Conservation (phyloP, 345 rosid species). For the Gossypium mustelinum region DNA sequence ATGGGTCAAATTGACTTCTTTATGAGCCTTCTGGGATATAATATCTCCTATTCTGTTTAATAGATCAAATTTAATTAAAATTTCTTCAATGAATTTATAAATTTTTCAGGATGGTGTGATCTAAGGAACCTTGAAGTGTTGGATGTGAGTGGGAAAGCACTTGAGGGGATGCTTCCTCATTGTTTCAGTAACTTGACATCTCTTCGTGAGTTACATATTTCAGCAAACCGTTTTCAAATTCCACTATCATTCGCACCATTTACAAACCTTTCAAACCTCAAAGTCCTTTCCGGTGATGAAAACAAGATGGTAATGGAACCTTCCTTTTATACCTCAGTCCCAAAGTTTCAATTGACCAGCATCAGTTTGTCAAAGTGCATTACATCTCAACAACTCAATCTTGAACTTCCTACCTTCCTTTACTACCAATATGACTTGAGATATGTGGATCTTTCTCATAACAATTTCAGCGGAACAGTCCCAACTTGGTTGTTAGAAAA, state of each 20-base stretch:
- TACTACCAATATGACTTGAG: conserved; percentile 9
- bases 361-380: background rate
- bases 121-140: conserved; percentile 11
- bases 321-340: background rate
- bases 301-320: background rate
- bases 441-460: background rate
- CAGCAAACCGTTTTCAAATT: background rate
- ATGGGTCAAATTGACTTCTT: rapidly evolving
- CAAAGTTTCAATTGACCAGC: conserved; percentile 1
- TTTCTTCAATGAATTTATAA: background rate
- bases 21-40: rapidly evolving
- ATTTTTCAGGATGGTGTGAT: conserved; percentile 8
- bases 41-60: rapidly evolving
- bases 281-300: background rate
- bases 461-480: background rate
- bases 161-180: background rate
- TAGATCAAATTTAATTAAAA: rapidly evolving
- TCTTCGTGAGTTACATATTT: conserved; percentile 9
- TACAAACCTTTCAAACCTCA: conserved; percentile 19
- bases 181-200: conserved; percentile 17
- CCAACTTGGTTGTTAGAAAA: conserved; percentile 32
- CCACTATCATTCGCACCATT: background rate
- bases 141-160: background rate
- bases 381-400: background rate
- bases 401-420: conserved; percentile 19